A percentile compares a stretch with the other conserved stretches of the same genome.
phyloP scores from a whole-genome alignment of 148 eudicot species.

The Polygonum aviculare region DNA sequence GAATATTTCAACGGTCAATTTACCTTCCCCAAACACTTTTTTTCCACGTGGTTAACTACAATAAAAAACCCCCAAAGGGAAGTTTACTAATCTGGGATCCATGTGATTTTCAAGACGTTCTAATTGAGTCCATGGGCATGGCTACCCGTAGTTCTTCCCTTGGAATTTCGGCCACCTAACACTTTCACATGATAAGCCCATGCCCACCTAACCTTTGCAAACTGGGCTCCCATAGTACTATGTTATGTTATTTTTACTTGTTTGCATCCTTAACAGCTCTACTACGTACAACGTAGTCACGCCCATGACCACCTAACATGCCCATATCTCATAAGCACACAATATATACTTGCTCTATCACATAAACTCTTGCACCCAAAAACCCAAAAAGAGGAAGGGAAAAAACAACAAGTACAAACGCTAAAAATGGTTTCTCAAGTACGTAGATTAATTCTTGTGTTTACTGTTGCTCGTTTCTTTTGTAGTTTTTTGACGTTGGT shows the following conservation, averaged over 20 bases:
- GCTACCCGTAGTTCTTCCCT: conserved; percentile 7
- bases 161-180: conserved; percentile 9
- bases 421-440: conserved; percentile 9
- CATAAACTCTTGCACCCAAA: background rate
- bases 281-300: too few species aligned
- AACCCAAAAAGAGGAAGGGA: background rate
- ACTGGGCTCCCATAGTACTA: too few species aligned
- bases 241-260: too few species aligned
- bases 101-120: too few species aligned
- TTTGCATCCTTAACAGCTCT: background rate
- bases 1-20: background rate
- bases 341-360: too few species aligned
- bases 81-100: too few species aligned
- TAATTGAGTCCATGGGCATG: background rate
- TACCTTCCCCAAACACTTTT: background rate
- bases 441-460: background rate
- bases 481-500: too few species aligned
- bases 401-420: background rate
- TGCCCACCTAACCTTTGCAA: background rate
- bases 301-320: too few species aligned
- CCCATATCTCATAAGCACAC: too few species aligned
- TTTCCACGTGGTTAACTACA: background rate
- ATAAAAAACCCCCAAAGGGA: background rate
- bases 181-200: background rate
- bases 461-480: background rate